Evolutionary conservation across 176 grass and related monocot species (phyloP).

Genomic region (Ensete ventricosum): DNA sequence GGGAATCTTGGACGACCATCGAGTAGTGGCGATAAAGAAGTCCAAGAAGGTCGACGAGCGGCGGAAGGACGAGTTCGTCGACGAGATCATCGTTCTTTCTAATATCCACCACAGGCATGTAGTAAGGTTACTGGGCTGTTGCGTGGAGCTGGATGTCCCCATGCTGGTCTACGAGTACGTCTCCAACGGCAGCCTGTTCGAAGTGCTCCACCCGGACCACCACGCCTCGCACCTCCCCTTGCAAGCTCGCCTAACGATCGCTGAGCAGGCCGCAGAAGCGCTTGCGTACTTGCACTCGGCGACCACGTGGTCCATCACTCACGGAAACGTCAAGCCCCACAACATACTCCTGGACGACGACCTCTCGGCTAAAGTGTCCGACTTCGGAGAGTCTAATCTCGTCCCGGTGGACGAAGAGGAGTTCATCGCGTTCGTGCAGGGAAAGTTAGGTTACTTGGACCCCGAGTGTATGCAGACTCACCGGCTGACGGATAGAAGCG

Average conservation of each 20-base stretch:
- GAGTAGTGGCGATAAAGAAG: not conserved
- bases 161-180: not conserved
- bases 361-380: not conserved
- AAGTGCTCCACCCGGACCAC: not conserved
- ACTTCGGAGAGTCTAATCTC: not conserved
- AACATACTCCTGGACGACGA: not conserved
- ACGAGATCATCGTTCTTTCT: not conserved
- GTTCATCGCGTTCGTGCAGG: not conserved
- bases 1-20: not conserved
- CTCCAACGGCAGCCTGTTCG: not conserved
- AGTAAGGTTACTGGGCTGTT: not conserved
- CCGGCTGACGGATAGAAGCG: not conserved
- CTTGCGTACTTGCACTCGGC: not conserved
- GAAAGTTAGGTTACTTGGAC: not conserved
- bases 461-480: not conserved
- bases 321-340: not conserved
- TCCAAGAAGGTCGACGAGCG: not conserved
- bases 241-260: not conserved
- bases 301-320: not conserved
- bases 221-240: not conserved
- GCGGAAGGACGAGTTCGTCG: not conserved
- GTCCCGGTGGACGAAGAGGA: not conserved
- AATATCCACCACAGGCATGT: not conserved
- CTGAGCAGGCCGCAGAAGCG: not conserved
- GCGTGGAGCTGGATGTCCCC: not conserved